A percentile compares a stretch with the other conserved stretches of the same genome.
These are phyloP conservation scores for Testicularia cyperi DNA, from an alignment of 1,284 basidiomycete genomes.

Conservation along the genomic window DNA sequence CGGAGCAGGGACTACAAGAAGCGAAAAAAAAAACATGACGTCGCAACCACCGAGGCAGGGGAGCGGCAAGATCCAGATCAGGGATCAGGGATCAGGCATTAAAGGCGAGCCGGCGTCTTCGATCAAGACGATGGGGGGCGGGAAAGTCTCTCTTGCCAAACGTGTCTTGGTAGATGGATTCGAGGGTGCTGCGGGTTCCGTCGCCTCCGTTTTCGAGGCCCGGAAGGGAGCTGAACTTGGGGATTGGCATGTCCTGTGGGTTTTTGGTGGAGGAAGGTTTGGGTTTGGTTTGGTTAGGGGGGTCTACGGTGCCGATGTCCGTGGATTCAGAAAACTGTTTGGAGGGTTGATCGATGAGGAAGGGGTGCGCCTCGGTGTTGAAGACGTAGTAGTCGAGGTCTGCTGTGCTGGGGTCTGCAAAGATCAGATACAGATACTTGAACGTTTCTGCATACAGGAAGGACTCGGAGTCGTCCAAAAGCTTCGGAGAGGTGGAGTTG, in stretches of 20 bases:
- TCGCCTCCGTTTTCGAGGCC: no score
- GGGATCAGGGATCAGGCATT: no score
- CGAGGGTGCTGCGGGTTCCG: no score
- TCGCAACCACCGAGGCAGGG: no score
- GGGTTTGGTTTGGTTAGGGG: conserved; percentile 1
- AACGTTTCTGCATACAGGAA: conserved; percentile 51
- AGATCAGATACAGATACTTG: conserved; percentile 54
- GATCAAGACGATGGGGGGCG: no score
- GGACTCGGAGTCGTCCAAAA: conserved; percentile 43
- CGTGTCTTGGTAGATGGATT: no score
- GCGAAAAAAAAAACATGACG: no score
- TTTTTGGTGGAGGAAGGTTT: not conserved
- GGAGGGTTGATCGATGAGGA: conserved; percentile 35
- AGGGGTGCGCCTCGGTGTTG: conserved; percentile 55
- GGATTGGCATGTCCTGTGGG: not conserved
- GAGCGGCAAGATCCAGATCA: no score
- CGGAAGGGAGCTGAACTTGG: not conserved
- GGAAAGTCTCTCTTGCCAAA: no score
- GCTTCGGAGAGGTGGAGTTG: conserved; percentile 14
- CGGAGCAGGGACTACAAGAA: no score
- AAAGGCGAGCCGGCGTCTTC: no score
- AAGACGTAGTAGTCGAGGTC: conserved; percentile 50
- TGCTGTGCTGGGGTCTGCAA: conserved; percentile 36
- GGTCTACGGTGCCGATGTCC: conserved; percentile 1
- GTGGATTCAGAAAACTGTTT: conserved; percentile 10